Percentiles rank a stretch among this genome's conserved stretches.
These are phyloP conservation scores for Podospora sp. DNA, from an alignment of 495 filamentous ascomycete species.

Conservation along the genomic window DNA sequence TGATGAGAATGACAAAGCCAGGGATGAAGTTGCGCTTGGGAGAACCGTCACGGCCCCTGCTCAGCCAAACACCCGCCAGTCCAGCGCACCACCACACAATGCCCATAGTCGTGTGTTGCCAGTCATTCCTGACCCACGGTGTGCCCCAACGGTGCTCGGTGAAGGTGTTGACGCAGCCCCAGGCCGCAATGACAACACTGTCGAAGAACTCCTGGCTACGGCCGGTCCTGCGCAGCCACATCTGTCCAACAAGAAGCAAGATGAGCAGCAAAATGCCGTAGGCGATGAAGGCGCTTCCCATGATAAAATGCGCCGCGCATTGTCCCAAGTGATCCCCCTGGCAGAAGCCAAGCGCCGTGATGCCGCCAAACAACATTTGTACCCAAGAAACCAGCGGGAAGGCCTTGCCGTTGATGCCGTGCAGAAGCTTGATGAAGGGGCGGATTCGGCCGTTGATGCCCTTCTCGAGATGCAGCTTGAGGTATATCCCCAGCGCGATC, in stretches of 20 bases:
- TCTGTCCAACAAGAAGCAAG: slow-evolving; percentile 82
- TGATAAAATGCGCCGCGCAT: slow-evolving; percentile 96
- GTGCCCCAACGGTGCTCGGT: slow-evolving; percentile 95
- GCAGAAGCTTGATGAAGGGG: slow-evolving; percentile 66
- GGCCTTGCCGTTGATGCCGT: slow-evolving; percentile 81
- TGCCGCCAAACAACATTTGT: slow-evolving; percentile 96
- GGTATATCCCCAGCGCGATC: slow-evolving; percentile 79
- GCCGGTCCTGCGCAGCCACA: slow-evolving; percentile 81
- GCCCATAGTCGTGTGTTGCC: slow-evolving; percentile 97
- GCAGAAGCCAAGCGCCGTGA: slow-evolving; percentile 92
- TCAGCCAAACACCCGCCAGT: slow-evolving; percentile 89
- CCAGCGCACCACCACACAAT: slow-evolving; percentile 97
- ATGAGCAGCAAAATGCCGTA: slow-evolving; percentile 90
- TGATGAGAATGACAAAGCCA: slow-evolving; percentile 84
- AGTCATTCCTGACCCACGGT: slow-evolving; percentile 89
- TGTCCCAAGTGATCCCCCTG: slow-evolving; percentile 88
- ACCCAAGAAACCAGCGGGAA: slow-evolving; percentile 89
- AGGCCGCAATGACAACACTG: slow-evolving; percentile 83
- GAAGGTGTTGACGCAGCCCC: slow-evolving; percentile 97
- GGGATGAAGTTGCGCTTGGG: slow-evolving; percentile 93
- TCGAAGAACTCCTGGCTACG: slow-evolving; percentile 98
- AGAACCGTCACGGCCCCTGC: slow-evolving; percentile 74
- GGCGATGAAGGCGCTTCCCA: slow-evolving; percentile 95
- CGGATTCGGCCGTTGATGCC: slow-evolving; percentile 81
- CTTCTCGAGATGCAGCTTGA: slow-evolving; percentile 84